Percentiles rank a stretch among this genome's conserved stretches.
phyloP scores from a whole-genome alignment of 306 rosid species.

The Dalbergia cultrata region DNA sequence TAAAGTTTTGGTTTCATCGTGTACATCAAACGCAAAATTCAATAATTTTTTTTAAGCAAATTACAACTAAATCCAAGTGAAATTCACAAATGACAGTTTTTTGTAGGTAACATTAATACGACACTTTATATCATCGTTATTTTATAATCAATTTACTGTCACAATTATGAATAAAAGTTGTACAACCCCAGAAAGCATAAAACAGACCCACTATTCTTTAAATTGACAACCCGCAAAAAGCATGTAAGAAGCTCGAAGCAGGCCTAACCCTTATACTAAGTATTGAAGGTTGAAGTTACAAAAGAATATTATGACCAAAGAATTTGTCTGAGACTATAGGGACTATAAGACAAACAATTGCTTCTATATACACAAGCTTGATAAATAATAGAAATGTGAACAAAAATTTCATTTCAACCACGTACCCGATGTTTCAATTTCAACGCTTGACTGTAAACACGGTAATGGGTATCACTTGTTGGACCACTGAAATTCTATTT shows the following conservation, averaged over 20 bases:
- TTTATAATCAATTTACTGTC: constrained; percentile 37
- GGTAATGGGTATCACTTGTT: constrained; percentile 64
- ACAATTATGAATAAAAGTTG: not conserved
- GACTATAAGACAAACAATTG: constrained; percentile 52
- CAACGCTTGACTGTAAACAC: constrained; percentile 40
- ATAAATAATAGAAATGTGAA: constrained; percentile 59
- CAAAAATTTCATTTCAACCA: constrained; percentile 46
- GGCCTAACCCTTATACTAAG: constrained; percentile 46
- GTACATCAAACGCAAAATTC: too few species aligned
- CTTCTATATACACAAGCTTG: constrained; percentile 69
- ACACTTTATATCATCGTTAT: constrained; percentile 1
- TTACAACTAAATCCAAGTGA: not conserved
- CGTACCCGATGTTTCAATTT: constrained; percentile 45
- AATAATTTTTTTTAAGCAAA: too few species aligned
- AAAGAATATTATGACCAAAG: constrained; percentile 65
- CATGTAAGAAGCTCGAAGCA: constrained; percentile 44
- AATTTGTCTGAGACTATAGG: constrained; percentile 52
- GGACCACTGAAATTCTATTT: constrained; percentile 99
- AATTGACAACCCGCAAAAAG: constrained; percentile 50
- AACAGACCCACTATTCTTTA: constrained; percentile 35
- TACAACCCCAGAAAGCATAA: constrained; percentile 40
- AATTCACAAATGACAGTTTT: not conserved
- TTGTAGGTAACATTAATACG: not conserved
- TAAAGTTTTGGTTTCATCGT: too few species aligned
- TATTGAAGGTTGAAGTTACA: constrained; percentile 54